Evolutionary conservation across 2,329 filamentous ascomycete species (phyloP), one percentile per base, ranked within the genome.

Genomic region (Pseudogymnoascus sp.): DNA sequence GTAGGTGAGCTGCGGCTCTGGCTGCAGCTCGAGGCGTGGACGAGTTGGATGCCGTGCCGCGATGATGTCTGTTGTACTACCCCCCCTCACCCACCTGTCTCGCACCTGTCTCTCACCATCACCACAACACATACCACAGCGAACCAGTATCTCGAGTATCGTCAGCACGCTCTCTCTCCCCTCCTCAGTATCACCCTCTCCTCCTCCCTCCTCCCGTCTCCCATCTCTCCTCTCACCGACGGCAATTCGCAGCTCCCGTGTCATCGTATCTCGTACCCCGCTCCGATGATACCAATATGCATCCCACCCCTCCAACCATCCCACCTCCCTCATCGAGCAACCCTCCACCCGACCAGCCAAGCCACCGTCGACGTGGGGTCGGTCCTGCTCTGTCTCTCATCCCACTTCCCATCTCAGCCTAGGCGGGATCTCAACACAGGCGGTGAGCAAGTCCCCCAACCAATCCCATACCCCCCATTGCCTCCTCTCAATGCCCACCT

Each of bases 291-390:
- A 34, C 25, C 51, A 31, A 34, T 19, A 19, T 34, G 51, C 25
- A 57, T 57, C 51, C 51, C 51, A 57, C 51, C 51, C 48, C 51
- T 57, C 51, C 51, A 57, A 34, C 51, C 51, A 19, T 34, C 51
- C 51, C 51, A 57, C 51, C 51, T 57, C 51, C 51, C 51, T 34
- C 25, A 57, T 57, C 51, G 28, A 57, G 51, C 28, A 57, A 19
- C 8, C 51, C 34, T 34, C 19, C 51, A 19, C 51, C 51, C 51
- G 25, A 57, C 8, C 25, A 34, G 28, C 51, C 51, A 57, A 57
- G 51, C 51, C 51, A 10, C 51, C 51, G 51, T 57, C 51, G 51
- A 57, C 51, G 51, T 57, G 51, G 51, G 51, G 51, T 57, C 5
- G 28, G 10, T 57, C 51, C 25, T 57, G 8, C 28, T 19, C 28